Conservation (phyloP, 1,139 yeast genomes). For the Candida sp. region DNA sequence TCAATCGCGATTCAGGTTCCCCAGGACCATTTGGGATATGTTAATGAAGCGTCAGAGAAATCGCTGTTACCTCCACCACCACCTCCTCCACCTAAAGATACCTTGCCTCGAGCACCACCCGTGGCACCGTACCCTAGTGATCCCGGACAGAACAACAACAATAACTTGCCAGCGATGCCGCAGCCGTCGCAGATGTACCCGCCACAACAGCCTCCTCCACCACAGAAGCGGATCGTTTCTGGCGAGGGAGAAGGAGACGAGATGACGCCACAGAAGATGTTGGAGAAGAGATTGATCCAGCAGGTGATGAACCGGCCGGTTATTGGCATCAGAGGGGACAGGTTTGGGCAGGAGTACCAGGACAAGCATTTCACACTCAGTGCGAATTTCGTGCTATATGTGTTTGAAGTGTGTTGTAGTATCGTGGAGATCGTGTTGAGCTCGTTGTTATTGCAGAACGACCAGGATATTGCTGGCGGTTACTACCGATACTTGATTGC, state of each 20-base stretch:
- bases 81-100: slow-evolving; percentile 16
- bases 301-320: slow-evolving; percentile 43
- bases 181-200: slow-evolving; percentile 9
- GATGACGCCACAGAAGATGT: slow-evolving; percentile 27
- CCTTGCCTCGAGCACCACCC: not conserved
- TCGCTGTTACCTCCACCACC: slow-evolving; percentile 8
- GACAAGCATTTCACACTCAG: slow-evolving; percentile 28
- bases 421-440: slow-evolving; percentile 36
- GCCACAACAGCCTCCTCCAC: slow-evolving; percentile 4
- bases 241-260: slow-evolving; percentile 8
- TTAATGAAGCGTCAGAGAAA: not conserved
- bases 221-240: not conserved
- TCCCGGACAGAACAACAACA: not conserved
- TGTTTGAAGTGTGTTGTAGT: slow-evolving; percentile 38
- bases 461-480: slow-evolving; percentile 23
- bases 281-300: slow-evolving; percentile 36
- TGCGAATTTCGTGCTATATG: slow-evolving; percentile 33
- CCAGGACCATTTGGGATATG: slow-evolving; percentile 9
- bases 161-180: slow-evolving; percentile 11
- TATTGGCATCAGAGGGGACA: slow-evolving; percentile 21
- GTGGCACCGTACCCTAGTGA: slow-evolving; percentile 12
- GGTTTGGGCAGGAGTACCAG: slow-evolving; percentile 21
- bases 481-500: slow-evolving; percentile 45
- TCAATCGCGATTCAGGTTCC: slow-evolving; percentile 14
- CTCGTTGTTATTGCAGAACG: slow-evolving; percentile 28